A percentile compares a stretch with the other conserved stretches of the same genome.
phyloP scores from a whole-genome alignment of 2,329 filamentous ascomycete species.

The Fusarium citri region DNA sequence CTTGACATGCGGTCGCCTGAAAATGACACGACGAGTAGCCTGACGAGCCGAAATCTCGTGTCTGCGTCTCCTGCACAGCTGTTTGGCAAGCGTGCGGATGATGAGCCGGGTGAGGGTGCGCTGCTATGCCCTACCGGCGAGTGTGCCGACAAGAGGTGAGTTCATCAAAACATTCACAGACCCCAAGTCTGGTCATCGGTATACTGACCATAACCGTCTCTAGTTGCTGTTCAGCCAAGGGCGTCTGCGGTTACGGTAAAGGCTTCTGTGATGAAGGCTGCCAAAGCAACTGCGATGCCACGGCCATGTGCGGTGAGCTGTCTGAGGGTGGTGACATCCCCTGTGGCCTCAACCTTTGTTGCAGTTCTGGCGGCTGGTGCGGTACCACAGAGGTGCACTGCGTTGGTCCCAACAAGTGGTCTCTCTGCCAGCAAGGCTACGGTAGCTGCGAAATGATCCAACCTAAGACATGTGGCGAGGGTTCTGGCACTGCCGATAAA shows the following conservation, averaged over 20 bases:
- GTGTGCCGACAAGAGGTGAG: background rate
- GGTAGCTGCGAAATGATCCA: conserved; percentile 44
- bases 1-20: background rate
- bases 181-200: background rate
- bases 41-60: background rate
- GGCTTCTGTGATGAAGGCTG: conserved; percentile 9
- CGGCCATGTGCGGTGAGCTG: conserved; percentile 48
- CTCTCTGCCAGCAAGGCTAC: conserved; percentile 51
- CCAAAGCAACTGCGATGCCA: conserved; percentile 38
- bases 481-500: conserved; percentile 39
- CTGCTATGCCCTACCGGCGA: background rate
- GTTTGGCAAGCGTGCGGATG: background rate
- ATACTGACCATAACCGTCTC: background rate
- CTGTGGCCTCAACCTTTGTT: conserved; percentile 48
- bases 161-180: background rate
- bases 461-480: conserved; percentile 43
- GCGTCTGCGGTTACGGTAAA: conserved; percentile 6
- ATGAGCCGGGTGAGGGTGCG: conserved; percentile 1
- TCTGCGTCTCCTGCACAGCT: background rate
- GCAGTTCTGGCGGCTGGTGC: conserved; percentile 40
- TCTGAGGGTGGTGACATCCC: conserved; percentile 29
- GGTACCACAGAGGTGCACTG: conserved; percentile 43
- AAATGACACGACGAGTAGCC: background rate
- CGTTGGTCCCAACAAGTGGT: conserved; percentile 31
- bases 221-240: background rate